These are phyloP conservation scores for Papiliotrema nemorosa DNA, from an alignment of 1,284 basidiomycete genomes.

Conservation along the genomic window DNA sequence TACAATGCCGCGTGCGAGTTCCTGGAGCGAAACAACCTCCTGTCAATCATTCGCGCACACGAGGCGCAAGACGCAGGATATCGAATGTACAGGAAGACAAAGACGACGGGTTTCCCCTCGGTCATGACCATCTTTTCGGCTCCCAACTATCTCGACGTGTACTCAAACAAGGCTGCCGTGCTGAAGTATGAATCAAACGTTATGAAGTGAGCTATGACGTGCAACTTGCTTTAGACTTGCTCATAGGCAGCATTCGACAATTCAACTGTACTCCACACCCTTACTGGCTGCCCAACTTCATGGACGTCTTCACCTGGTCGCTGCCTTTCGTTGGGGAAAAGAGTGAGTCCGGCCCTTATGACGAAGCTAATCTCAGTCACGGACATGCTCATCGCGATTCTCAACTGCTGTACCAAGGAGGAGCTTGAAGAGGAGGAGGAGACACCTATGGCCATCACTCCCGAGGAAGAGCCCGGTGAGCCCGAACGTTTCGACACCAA, in stretches of 20 bases:
- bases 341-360: conserved; percentile 56
- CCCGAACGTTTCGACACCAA: conserved; percentile 36
- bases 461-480: conserved; percentile 33
- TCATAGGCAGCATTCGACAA: conserved; percentile 56
- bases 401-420: conserved; percentile 91
- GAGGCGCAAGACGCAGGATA: conserved; percentile 96
- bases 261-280: conserved; percentile 95
- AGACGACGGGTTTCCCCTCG: conserved; percentile 82
- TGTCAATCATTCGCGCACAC: conserved; percentile 93
- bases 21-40: conserved; percentile 85
- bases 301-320: conserved; percentile 99
- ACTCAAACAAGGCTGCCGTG: conserved; percentile 95
- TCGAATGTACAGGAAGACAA: conserved; percentile 95
- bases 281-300: conserved; percentile 97
- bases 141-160: conserved; percentile 92
- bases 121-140: conserved; percentile 97
- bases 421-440: conserved; percentile 85
- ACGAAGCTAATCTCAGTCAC: conserved; percentile 59
- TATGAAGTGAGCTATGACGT: conserved; percentile 61
- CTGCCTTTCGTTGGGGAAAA: conserved; percentile 97
- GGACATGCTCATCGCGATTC: conserved; percentile 92
- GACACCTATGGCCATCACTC: conserved; percentile 42
- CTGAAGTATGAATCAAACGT: conserved; percentile 96
- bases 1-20: conserved; percentile 91
- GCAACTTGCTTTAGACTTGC: not conserved